Conservation (phyloP, 2,329 filamentous ascomycete genomes). For the Fusarium ambrosium region DNA sequence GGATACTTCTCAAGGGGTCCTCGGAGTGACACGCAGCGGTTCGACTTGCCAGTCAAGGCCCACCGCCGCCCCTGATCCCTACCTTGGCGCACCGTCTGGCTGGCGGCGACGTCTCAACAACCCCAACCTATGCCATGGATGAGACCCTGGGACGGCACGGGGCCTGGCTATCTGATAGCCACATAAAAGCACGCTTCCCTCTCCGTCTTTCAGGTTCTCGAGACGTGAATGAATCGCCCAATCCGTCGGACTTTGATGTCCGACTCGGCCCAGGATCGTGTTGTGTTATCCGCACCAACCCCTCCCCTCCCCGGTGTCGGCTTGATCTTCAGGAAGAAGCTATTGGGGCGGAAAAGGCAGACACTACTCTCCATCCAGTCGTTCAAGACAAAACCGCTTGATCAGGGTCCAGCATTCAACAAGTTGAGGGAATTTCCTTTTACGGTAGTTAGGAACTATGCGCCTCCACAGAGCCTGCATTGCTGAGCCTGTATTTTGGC, state of each 20-base stretch:
- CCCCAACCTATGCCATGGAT: slow-evolving; percentile 27
- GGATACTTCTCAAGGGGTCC: slow-evolving; percentile 15
- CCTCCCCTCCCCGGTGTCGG: slow-evolving; percentile 45
- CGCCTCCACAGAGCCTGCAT: slow-evolving; percentile 18
- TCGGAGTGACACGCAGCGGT: slow-evolving; percentile 27
- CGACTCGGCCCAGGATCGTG: slow-evolving; percentile 29
- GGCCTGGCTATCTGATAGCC: slow-evolving; percentile 33
- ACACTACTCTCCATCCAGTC: slow-evolving; percentile 17
- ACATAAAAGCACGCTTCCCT: slow-evolving; percentile 16
- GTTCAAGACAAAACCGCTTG: slow-evolving; percentile 24
- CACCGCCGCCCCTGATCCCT: slow-evolving; percentile 26
- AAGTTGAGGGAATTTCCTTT: slow-evolving; percentile 43
- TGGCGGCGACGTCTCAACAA: slow-evolving; percentile 30
- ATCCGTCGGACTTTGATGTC: slow-evolving; percentile 43
- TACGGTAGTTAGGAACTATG: slow-evolving; percentile 10
- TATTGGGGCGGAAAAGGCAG: slow-evolving; percentile 44
- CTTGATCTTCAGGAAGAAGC: slow-evolving; percentile 38
- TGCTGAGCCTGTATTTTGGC: slow-evolving; percentile 20
- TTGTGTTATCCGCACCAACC: slow-evolving; percentile 39
- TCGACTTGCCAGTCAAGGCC: slow-evolving; percentile 34
- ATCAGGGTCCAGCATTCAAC: slow-evolving; percentile 19
- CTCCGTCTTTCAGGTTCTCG: neutral
- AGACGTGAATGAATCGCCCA: slow-evolving; percentile 18
- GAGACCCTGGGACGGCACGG: slow-evolving; percentile 22
- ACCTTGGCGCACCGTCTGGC: slow-evolving; percentile 19